Conservation (phyloP, 1,284 basidiomycete genomes). For the Sporisorium iseilematis-ciliati region DNA sequence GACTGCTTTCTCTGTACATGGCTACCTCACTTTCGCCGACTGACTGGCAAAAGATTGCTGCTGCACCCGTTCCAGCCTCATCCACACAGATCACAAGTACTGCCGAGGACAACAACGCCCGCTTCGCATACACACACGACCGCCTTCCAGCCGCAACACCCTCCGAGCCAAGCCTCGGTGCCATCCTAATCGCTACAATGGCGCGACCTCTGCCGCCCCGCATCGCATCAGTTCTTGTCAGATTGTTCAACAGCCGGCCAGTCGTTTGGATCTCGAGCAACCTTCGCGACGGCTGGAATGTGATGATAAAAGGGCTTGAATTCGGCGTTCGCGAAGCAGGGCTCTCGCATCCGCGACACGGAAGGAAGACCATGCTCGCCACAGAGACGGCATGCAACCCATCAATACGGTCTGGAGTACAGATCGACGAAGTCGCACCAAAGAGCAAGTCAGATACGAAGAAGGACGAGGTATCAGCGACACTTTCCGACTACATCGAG, state of each 20-base stretch:
- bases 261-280: conserved; percentile 39
- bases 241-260: conserved; percentile 19
- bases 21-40: not conserved
- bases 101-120: not conserved
- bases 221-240: conserved; percentile 14
- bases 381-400: not conserved
- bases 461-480: conserved; percentile 20
- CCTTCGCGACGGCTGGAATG: conserved; percentile 45
- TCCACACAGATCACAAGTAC: not conserved
- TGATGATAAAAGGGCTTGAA: conserved; percentile 46
- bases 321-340: conserved; percentile 42
- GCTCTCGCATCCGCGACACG: conserved; percentile 10
- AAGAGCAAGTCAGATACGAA: conserved; percentile 14
- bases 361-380: not conserved
- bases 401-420: not conserved
- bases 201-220: conserved; percentile 34
- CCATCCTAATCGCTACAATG: conserved; percentile 26
- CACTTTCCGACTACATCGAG: conserved; percentile 25
- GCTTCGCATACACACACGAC: conserved; percentile 34
- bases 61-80: not conserved
- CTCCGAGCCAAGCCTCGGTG: conserved; percentile 25
- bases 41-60: conserved; percentile 37
- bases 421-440: conserved; percentile 23
- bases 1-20: conserved; percentile 19
- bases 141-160: conserved; percentile 14